Percentiles rank a stretch among this genome's conserved stretches.
These are phyloP conservation scores for Xylaria multiplex DNA, from an alignment of 2,329 filamentous ascomycete species.

Conservation along the genomic window DNA sequence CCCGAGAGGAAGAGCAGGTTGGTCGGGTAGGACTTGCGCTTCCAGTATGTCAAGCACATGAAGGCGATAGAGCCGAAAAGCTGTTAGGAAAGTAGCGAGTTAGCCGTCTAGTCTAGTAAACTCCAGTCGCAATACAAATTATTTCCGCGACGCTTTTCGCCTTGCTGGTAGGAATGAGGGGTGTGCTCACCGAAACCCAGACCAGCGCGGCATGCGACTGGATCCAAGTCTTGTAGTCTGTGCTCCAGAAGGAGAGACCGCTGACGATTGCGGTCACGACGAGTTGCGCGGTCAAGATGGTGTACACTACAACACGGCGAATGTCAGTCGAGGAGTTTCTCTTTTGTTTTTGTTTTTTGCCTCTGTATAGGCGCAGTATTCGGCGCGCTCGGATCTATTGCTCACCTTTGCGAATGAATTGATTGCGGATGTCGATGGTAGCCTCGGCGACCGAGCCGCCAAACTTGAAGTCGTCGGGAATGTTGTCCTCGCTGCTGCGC, in stretches of 20 bases:
- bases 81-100: constrained; percentile 46
- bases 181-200: constrained; percentile 75
- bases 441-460: constrained; percentile 93
- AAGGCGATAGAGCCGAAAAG: constrained; percentile 85
- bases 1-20: constrained; percentile 91
- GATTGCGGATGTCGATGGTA: constrained; percentile 94
- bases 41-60: constrained; percentile 92
- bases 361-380: not conserved
- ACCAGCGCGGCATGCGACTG: constrained; percentile 85
- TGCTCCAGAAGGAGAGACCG: constrained; percentile 85
- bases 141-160: not conserved
- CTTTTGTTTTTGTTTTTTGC: not conserved
- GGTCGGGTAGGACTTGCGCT: constrained; percentile 92
- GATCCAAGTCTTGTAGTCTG: constrained; percentile 84
- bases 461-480: constrained; percentile 99
- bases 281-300: constrained; percentile 95
- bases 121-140: constrained; percentile 18
- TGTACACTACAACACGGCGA: constrained; percentile 71
- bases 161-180: not conserved
- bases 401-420: constrained; percentile 83
- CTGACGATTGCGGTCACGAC: constrained; percentile 84
- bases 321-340: constrained; percentile 5
- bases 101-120: constrained; percentile 17
- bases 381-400: not conserved
- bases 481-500: constrained; percentile 85